Base-by-base conservation (phyloP, 2,329 filamentous ascomycete species). In the Coleophoma cylindrospora region DNA sequence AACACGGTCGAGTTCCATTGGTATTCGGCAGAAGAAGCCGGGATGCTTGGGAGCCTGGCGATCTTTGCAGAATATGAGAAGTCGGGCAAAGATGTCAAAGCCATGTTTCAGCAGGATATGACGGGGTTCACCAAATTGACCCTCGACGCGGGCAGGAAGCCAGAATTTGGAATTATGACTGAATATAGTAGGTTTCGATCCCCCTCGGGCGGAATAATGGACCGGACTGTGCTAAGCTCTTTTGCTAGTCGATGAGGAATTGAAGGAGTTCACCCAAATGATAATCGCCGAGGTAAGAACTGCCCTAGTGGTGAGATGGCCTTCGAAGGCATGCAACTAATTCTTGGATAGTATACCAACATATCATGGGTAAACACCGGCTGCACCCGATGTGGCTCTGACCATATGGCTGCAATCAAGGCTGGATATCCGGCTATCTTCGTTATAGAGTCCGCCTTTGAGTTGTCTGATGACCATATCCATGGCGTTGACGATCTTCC, bases 31-130 rank as follows among this genome's bases (percentile, higher is more conserved):
- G 90, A 95, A 66, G 90, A 95, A 68, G 89, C 84, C 45, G 90
- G 91, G 15, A 74, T 95, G 45, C 78, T 95, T 2, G 91, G 91
- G 53, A 91, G 86, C 60, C 89, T 95, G 67, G 91, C 86, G 48
- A 86, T 96, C 66, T 96, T 96, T 74, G 75, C 79, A 46, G 72
- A 80, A 3, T 96, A 96, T 65, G 83, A 86, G 67, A 81, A 83
- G 64, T 68, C 79, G 19, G 76, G 77, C 34, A 80, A 84, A 19
- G 82, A 90, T 52, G 79, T 97, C 67, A 92, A 91, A 72, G 91
- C 91, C 32, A 96, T 96, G 91, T 80, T 96, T 46, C 90, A 96
- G 72, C 92, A 96, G 70, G 92, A 96, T 68, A 96, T 96, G 91
- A 95, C 89, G 1, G 91, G 91, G 15, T 96, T 87, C 66, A 79